Percentiles rank a stretch among this genome's conserved stretches.
Conservation (phyloP, 805 yeast genomes). For the Teunomyces atbi region DNA sequence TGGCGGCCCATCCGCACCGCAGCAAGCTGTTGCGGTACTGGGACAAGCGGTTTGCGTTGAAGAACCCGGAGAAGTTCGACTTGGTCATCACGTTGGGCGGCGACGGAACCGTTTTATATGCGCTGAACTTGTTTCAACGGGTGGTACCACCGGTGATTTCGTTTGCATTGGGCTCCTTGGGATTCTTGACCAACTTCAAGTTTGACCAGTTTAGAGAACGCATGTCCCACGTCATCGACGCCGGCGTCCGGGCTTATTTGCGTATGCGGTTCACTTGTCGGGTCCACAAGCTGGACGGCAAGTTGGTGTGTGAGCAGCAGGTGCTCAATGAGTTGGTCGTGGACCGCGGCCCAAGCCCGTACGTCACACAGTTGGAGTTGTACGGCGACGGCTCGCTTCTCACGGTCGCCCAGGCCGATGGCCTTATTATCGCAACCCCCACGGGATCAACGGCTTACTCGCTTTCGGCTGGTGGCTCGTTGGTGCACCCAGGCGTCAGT, state of each 20-base stretch:
- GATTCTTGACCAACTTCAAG: slow-evolving; percentile 67
- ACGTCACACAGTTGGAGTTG: slow-evolving; percentile 82
- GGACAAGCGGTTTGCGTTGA: slow-evolving; percentile 57
- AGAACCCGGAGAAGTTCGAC: slow-evolving; percentile 41
- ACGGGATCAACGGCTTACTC: slow-evolving; percentile 97
- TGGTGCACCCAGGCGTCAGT: slow-evolving; percentile 91
- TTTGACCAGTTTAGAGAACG: slow-evolving; percentile 68
- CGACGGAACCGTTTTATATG: slow-evolving; percentile 46
- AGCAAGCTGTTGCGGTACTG: slow-evolving; percentile 58
- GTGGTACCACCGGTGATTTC: slow-evolving; percentile 48
- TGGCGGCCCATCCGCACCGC: slow-evolving; percentile 47
- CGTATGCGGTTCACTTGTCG: slow-evolving; percentile 88
- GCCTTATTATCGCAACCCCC: slow-evolving; percentile 88
- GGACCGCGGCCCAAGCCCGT: slow-evolving; percentile 93
- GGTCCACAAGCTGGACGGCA: slow-evolving; percentile 53
- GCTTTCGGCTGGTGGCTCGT: slow-evolving; percentile 90
- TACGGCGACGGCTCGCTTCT: slow-evolving; percentile 83
- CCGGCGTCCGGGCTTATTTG: slow-evolving; percentile 72
- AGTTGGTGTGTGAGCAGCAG: slow-evolving; percentile 62
- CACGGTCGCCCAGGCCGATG: slow-evolving; percentile 93
- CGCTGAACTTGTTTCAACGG: slow-evolving; percentile 41
- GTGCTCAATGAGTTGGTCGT: slow-evolving; percentile 87
- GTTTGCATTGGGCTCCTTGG: slow-evolving; percentile 44
- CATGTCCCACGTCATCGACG: slow-evolving; percentile 55
- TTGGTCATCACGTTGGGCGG: slow-evolving; percentile 47